These are phyloP conservation scores for Picochlorum sp. DNA, from an alignment of 139 green algal species.

Conservation along the genomic window DNA sequence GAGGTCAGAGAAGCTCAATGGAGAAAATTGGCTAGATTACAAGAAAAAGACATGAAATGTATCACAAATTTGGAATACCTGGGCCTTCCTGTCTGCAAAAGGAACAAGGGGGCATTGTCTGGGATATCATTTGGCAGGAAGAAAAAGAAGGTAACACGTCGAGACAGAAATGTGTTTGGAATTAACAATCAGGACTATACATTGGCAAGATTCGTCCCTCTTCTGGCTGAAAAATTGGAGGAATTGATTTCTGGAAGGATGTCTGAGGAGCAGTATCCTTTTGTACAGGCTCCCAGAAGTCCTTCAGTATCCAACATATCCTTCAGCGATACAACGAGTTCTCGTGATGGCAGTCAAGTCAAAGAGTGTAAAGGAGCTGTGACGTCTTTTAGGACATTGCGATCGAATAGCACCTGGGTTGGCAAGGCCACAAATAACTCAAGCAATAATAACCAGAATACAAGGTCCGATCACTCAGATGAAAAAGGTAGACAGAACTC, in stretches of 20 bases:
- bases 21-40: slow-evolving; percentile 64
- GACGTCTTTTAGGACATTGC: slow-evolving; percentile 25
- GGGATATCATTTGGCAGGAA: slow-evolving; percentile 42
- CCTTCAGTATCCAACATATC: slow-evolving; percentile 3
- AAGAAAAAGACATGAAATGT: slow-evolving; percentile 58
- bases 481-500: not conserved
- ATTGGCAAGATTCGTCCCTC: slow-evolving; percentile 44
- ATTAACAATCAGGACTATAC: slow-evolving; percentile 29
- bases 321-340: not conserved
- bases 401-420: slow-evolving; percentile 31
- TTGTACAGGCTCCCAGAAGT: slow-evolving; percentile 35
- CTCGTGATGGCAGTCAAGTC: not conserved
- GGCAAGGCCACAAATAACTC: slow-evolving; percentile 13
- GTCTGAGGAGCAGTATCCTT: slow-evolving; percentile 67
- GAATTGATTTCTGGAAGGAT: slow-evolving; percentile 42
- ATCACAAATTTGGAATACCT: slow-evolving; percentile 86
- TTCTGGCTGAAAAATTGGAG: slow-evolving; percentile 46
- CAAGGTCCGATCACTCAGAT: slow-evolving; percentile 1
- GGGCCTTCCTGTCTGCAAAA: slow-evolving; percentile 77
- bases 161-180: slow-evolving; percentile 32
- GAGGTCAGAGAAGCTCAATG: slow-evolving; percentile 56
- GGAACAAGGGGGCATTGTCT: slow-evolving; percentile 17
- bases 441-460: not conserved
- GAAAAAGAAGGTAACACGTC: slow-evolving; percentile 36
- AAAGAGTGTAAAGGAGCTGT: not conserved